Conservation (phyloP, 1,284 basidiomycete genomes). For the Tranzscheliella williamsii region DNA sequence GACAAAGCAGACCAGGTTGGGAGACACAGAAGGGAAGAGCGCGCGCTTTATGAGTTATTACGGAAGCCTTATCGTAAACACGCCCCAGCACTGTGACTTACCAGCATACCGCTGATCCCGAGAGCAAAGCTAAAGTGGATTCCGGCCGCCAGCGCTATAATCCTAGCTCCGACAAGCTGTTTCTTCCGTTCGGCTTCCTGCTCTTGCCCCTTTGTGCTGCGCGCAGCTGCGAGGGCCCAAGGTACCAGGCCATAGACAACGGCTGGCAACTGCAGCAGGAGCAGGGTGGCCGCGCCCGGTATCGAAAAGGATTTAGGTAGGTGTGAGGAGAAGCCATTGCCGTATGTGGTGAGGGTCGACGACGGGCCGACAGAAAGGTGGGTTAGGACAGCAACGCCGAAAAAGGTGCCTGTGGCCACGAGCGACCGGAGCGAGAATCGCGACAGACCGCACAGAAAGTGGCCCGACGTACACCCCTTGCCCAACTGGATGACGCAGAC, state of each 20-base stretch:
- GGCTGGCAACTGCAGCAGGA: slow-evolving; percentile 43
- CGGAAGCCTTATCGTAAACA: no score
- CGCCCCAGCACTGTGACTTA: slow-evolving; percentile 3
- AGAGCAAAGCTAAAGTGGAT: slow-evolving; percentile 57
- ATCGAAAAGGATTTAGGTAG: slow-evolving; percentile 11
- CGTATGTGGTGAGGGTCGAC: neutral
- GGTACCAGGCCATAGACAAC: slow-evolving; percentile 22
- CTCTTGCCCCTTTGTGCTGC: neutral
- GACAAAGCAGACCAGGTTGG: slow-evolving; percentile 5
- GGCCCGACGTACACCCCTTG: slow-evolving; percentile 55
- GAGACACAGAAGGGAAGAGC: slow-evolving; percentile 15
- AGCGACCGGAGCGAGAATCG: slow-evolving; percentile 51
- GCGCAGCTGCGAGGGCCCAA: neutral
- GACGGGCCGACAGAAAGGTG: slow-evolving; percentile 17
- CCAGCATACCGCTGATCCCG: slow-evolving; percentile 56
- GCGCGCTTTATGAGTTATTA: slow-evolving; percentile 16
- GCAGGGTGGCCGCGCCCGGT: slow-evolving; percentile 20
- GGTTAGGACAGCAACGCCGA: slow-evolving; percentile 51
- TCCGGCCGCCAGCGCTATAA: slow-evolving; percentile 47
- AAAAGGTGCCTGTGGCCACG: slow-evolving; percentile 53
- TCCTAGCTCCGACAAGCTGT: slow-evolving; percentile 20
- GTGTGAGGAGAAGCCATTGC: neutral
- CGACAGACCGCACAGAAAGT: slow-evolving; percentile 58
- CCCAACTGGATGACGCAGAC: slow-evolving; percentile 35
- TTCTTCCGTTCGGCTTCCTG: neutral